Base-by-base conservation (phyloP, 371 early-diverging fungal species). In the Rhizopus stolonifer region DNA sequence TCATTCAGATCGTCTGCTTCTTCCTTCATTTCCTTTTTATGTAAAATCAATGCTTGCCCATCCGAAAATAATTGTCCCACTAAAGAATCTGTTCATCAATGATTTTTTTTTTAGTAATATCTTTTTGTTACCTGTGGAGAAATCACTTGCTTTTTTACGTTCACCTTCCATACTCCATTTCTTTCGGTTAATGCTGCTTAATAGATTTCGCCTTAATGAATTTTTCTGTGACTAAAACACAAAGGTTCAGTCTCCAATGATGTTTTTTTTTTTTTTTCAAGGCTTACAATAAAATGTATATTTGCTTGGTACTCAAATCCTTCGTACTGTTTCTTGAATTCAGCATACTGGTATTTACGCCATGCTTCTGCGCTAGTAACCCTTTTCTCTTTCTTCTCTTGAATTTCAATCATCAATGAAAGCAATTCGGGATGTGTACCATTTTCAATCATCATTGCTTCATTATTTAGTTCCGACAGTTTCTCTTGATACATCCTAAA, bases 361-460 rank as follows among this genome's bases (percentile, higher is more conserved):
- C 84, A 79, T 44, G 77, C 76, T 39, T 77, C 82, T 21, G 84
- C 81, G 13, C 71, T 69, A n/a, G 61, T 62, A 23, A 83, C 64
- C 8, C 82, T 65, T 22, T 71, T 72, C 36, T 66, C 70, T 17
- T 77, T 74, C 59, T 79, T 81, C 32, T 77, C 72, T 59, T 80
- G 81, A 47, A 83, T 83, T 31, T 80, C 74, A 39, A 73, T 70
- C 80, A 81, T 79, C 34, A 81, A 60, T 22, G 78, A 65, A 3
- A 78, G 61, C 23, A 83, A 58, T 40, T 81, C 84, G 0, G 84
- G 84, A 50, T 83, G 83, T 44, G 83, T 79, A 5, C 84, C 84
- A 51, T 74, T 66, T 4, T 78, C 77, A 36, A 83, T 81, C 79
- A 81, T 77, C 0, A 71, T 63, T 2, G 80, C 80, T 54, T 83